A percentile compares a stretch with the other conserved stretches of the same genome.
Conservation (phyloP, 2,329 filamentous ascomycete species). For the Sporothrix curviconia region DNA sequence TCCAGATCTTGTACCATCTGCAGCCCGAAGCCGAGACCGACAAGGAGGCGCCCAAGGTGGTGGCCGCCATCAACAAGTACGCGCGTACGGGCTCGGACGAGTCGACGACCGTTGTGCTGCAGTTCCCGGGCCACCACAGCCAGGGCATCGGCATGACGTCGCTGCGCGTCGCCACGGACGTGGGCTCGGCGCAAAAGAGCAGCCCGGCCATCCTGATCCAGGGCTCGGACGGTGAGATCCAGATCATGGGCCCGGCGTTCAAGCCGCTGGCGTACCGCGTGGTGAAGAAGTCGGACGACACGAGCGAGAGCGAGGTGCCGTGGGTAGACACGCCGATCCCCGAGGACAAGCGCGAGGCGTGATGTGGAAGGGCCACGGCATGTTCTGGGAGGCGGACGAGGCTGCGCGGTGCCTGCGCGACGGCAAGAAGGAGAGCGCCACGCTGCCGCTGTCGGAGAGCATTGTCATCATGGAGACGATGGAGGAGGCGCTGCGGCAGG, state of each 20-base stretch:
- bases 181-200: constrained; percentile 43
- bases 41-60: constrained; percentile 62
- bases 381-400: constrained; percentile 57
- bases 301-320: constrained; percentile 28
- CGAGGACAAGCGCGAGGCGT: constrained; percentile 35
- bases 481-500: constrained; percentile 49
- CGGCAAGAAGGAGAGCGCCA: constrained; percentile 67
- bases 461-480: constrained; percentile 75
- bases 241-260: constrained; percentile 67
- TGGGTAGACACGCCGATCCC: constrained; percentile 49
- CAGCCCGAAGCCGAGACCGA: constrained; percentile 45
- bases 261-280: constrained; percentile 60
- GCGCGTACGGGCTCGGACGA: constrained; percentile 65
- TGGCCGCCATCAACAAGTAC: constrained; percentile 65
- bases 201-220: constrained; percentile 71
- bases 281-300: constrained; percentile 41
- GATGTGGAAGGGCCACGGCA: constrained; percentile 60
- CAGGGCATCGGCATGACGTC: constrained; percentile 67
- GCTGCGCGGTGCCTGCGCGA: constrained; percentile 52
- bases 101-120: constrained; percentile 68
- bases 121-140: constrained; percentile 61
- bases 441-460: constrained; percentile 67
- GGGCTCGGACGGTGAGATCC: constrained; percentile 74
- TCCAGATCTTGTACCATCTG: constrained; percentile 80
- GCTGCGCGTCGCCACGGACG: constrained; percentile 55